These are phyloP conservation scores for Ascoidea asiatica DNA, from an alignment of 805 yeast species.

Conservation along the genomic window DNA sequence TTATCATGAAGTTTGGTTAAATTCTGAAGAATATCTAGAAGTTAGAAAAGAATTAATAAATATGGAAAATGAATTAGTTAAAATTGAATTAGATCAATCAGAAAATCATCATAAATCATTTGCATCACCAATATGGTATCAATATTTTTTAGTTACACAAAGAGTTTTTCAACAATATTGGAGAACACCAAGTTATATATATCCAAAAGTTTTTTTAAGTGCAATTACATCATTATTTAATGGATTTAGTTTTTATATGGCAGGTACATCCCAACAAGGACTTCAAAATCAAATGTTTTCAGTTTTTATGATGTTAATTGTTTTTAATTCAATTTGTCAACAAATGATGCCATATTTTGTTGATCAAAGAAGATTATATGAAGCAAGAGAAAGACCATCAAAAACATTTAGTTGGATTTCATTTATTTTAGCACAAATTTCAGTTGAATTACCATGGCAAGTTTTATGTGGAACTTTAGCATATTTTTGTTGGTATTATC, in stretches of 20 bases:
- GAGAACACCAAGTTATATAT: slow-evolving; percentile 49
- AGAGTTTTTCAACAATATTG: slow-evolving; percentile 49
- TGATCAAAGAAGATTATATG: slow-evolving; percentile 48
- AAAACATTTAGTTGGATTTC: slow-evolving; percentile 58
- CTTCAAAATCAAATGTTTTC: slow-evolving; percentile 52
- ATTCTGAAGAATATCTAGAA: slow-evolving; percentile 34
- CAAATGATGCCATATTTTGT: slow-evolving; percentile 53
- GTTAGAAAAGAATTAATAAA: slow-evolving; percentile 36
- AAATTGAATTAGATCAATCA: slow-evolving; percentile 18
- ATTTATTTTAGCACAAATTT: slow-evolving; percentile 32
- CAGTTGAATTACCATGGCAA: slow-evolving; percentile 58
- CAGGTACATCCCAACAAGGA: slow-evolving; percentile 48
- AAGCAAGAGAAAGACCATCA: slow-evolving; percentile 63
- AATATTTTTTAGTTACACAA: slow-evolving; percentile 28
- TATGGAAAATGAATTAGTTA: slow-evolving; percentile 36
- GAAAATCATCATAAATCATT: slow-evolving; percentile 19
- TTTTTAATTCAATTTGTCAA: slow-evolving; percentile 39
- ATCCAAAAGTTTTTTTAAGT: slow-evolving; percentile 42
- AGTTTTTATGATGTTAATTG: slow-evolving; percentile 39
- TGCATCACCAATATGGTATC: slow-evolving; percentile 30
- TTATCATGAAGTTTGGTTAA: slow-evolving; percentile 52
- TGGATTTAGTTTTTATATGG: slow-evolving; percentile 57
- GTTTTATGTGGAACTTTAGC: slow-evolving; percentile 44
- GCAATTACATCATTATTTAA: slow-evolving; percentile 43
- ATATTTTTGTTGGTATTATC: slow-evolving; percentile 58